Base-by-base conservation (phyloP, 2,329 filamentous ascomycete genomes). In the Colletotrichum shisoi region DNA sequence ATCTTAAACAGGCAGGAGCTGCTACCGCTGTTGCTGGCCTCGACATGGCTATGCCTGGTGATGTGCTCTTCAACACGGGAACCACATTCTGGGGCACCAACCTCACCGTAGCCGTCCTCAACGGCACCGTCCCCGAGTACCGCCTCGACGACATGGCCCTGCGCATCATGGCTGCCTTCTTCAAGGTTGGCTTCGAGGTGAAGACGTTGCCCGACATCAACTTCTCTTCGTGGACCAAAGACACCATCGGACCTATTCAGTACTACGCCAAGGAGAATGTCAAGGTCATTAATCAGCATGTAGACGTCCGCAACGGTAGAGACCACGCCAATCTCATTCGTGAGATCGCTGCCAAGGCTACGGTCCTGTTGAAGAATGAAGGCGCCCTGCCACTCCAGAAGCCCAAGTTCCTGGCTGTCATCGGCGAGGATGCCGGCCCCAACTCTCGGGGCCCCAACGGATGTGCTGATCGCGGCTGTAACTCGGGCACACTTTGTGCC, bases 111-210 rank as follows among this genome's bases (percentile, higher is more conserved):
- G 92, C 92, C 1, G 89, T 97, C 6, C 79, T 96, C 72, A 97
- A 98, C 74, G 94, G 94, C 42, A 97, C 93, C 0, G 81, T 98
- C 39, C 92, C 94, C 0, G 87, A 91, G 71, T 96, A 91, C 85
- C 87, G 94, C 57, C 76, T 98, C 11, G 94, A 97, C 72, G 95
- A 98, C 75, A 96, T 97, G 90, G 92, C 88, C 5, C 90, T 93
- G 78, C 89, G 95, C 72, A 96, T 91, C 74, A 89, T 91, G 87
- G 84, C 89, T 5, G 82, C 88, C 46, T 88, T 85, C 75, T 91
- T 89, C 81, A 90, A 90, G 77, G 86, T 89, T 44, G 87, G 87
- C 58, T 81, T 83, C 69, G 83, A 80, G 0, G 71, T 87, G 2
- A 77, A 80, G 27, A 74, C 78, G 4, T 77, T 83, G 57, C 76